These are phyloP conservation scores for Sugiyamaella pinicola DNA, from an alignment of 1,139 yeast genomes.

Conservation along the genomic window DNA sequence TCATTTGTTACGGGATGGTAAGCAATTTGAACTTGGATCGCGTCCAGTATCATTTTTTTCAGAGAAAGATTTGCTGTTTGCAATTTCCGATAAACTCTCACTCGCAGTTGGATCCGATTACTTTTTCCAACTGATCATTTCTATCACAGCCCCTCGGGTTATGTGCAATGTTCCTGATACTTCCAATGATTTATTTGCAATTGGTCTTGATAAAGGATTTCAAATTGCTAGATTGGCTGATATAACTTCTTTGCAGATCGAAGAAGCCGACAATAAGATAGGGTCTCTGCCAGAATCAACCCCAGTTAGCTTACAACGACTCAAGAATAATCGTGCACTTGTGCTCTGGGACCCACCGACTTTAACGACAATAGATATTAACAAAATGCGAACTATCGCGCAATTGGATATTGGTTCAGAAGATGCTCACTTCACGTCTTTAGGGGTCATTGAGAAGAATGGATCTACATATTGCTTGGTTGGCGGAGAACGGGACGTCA, in stretches of 20 bases:
- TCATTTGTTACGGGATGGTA: neutral
- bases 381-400: neutral
- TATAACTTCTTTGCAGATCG: slow-evolving; percentile 8
- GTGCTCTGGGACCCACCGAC: slow-evolving; percentile 1
- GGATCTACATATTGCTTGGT: slow-evolving; percentile 1
- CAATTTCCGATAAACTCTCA: slow-evolving; percentile 15
- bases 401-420: neutral
- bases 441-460: slow-evolving; percentile 2
- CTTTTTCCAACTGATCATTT: slow-evolving; percentile 8
- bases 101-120: slow-evolving; percentile 11
- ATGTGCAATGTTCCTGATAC: neutral
- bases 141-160: slow-evolving; percentile 3
- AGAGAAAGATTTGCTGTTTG: slow-evolving; percentile 7
- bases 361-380: slow-evolving; percentile 4
- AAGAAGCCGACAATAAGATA: neutral
- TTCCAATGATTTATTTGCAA: slow-evolving; percentile 8
- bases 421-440: neutral
- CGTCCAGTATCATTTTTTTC: slow-evolving; percentile 9
- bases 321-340: slow-evolving; percentile 1
- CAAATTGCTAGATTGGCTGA: slow-evolving; percentile 8
- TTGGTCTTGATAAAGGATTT: slow-evolving; percentile 10
- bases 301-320: neutral
- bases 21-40: neutral
- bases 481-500: slow-evolving; percentile 5
- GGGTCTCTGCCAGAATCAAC: neutral